phyloP scores from a whole-genome alignment of 257 asterid genomes.

The Rauvolfia tetraphylla region DNA sequence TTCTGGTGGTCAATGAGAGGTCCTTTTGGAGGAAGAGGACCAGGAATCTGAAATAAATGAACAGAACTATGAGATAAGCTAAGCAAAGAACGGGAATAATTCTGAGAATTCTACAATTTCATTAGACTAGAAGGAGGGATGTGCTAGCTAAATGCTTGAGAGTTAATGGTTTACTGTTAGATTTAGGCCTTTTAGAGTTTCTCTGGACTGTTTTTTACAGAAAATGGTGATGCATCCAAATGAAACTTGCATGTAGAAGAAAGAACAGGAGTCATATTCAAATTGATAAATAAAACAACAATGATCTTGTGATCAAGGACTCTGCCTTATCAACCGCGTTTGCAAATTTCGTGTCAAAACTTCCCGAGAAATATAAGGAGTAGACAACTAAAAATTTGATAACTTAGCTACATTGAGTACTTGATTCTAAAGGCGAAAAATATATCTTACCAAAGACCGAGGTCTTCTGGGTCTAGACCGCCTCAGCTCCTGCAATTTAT shows the following conservation, averaged over 20 bases:
- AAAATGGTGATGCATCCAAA: neutral
- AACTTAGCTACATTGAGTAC: neutral
- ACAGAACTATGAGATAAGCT: constrained; percentile 2
- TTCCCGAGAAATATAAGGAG: neutral
- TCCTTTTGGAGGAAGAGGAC: constrained; percentile 64
- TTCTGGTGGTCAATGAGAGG: constrained; percentile 57
- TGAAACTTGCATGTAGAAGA: neutral
- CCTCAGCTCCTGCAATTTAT: constrained; percentile 48
- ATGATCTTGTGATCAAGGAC: neutral
- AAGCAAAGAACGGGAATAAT: neutral
- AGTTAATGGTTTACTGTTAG: neutral
- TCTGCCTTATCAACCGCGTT: neutral
- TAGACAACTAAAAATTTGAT: neutral
- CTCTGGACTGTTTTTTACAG: neutral
- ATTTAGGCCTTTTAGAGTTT: neutral
- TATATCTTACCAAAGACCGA: constrained; percentile 48
- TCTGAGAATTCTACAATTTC: neutral
- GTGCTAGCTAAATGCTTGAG: neutral
- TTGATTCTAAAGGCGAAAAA: neutral
- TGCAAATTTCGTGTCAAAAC: neutral
- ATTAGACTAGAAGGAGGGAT: neutral
- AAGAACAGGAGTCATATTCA: neutral
- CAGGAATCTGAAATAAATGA: constrained; percentile 55
- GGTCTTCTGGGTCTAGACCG: constrained; percentile 60
- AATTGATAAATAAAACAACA: neutral